These are phyloP conservation scores for Histomonas meleagridis DNA, from an alignment of 208 protist genomes.

Conservation along the genomic window DNA sequence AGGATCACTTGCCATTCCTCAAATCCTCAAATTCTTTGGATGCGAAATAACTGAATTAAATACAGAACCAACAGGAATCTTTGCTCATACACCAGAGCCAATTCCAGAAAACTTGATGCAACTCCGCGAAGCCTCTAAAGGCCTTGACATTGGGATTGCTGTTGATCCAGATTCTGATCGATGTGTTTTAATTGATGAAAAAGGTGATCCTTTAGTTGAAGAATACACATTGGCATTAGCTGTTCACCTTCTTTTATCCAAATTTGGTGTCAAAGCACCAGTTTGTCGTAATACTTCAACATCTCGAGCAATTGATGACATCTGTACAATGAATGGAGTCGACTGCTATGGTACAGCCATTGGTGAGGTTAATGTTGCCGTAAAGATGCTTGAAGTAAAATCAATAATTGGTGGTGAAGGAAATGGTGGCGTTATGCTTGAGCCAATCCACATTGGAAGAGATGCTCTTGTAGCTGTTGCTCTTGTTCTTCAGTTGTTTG, in stretches of 20 bases:
- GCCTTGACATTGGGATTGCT: neutral
- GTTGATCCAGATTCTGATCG: constrained; percentile 30
- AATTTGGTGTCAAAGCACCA: neutral
- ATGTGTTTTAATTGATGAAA: neutral
- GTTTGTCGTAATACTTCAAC: neutral
- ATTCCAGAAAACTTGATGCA: constrained; percentile 9
- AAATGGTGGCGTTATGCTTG: constrained; percentile 17
- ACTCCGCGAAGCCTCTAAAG: neutral
- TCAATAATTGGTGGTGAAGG: constrained; percentile 6
- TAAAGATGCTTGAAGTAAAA: neutral
- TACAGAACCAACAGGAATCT: constrained; percentile 14
- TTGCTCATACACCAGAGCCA: constrained; percentile 31
- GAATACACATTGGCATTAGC: neutral
- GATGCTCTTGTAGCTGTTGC: neutral
- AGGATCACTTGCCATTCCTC: neutral
- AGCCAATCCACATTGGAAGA: neutral
- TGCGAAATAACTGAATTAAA: neutral
- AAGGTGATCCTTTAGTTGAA: neutral
- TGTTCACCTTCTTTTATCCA: neutral
- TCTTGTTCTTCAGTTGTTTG: neutral
- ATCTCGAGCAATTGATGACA: neutral
- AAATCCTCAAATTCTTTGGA: neutral
- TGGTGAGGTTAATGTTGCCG: constrained; percentile 1
- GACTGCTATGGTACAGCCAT: constrained; percentile 6
- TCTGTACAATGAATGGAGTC: neutral